phyloP scores from a whole-genome alignment of 179 eudicot genomes.

The Spergularia azorica region DNA sequence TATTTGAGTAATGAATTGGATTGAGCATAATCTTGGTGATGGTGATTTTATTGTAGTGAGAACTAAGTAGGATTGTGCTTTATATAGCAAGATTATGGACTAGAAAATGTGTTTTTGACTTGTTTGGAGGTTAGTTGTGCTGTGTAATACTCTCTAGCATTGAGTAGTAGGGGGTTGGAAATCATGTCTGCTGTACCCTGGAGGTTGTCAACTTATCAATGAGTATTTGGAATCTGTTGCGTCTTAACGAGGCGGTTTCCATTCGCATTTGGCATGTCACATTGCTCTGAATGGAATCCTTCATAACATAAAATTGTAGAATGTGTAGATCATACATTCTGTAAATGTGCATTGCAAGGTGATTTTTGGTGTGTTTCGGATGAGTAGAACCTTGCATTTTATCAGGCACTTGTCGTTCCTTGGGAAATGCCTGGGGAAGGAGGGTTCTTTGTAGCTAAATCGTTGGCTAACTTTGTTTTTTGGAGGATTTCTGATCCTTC shows the following conservation, averaged over 20 bases:
- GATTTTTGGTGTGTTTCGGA: background rate
- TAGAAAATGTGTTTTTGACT: background rate
- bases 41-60: slow-evolving; percentile 9
- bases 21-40: slow-evolving; percentile 10
- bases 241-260: background rate
- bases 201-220: background rate
- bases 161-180: background rate
- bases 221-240: background rate
- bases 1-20: slow-evolving; percentile 6
- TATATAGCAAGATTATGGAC: background rate
- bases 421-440: background rate
- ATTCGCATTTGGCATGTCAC: background rate
- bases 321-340: too few species aligned
- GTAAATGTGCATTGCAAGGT: background rate
- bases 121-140: background rate
- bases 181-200: background rate
- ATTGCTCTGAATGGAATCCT: background rate
- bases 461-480: background rate
- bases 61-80: background rate
- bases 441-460: background rate
- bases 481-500: background rate
- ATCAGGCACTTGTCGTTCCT: background rate
- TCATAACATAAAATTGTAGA: background rate
- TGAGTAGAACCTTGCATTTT: background rate
- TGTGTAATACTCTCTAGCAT: background rate